A percentile compares a stretch with the other conserved stretches of the same genome.
phyloP scores from a whole-genome alignment of 371 early-diverging fungal species.

The Lichtheimia ornata region DNA sequence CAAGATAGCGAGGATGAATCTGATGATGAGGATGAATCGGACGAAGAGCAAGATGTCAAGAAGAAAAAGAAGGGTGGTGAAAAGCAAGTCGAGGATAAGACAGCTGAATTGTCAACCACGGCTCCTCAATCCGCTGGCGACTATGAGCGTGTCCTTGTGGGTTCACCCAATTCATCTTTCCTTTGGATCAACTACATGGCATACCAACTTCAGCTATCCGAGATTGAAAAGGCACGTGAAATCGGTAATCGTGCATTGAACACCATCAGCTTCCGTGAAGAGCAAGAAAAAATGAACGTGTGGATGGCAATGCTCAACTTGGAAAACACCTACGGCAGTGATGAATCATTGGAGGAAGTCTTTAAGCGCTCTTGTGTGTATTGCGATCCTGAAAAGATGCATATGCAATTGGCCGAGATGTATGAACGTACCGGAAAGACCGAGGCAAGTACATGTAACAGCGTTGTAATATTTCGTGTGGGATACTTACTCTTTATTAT shows the following conservation, averaged over 20 bases:
- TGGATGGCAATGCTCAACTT: slow-evolving; percentile 94
- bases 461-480: not conserved
- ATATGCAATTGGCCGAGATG: slow-evolving; percentile 84
- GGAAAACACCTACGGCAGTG: slow-evolving; percentile 90
- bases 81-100: slow-evolving; percentile 50
- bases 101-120: slow-evolving; percentile 54
- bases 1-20: slow-evolving; percentile 23
- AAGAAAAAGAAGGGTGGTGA: slow-evolving; percentile 54
- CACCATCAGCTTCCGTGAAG: slow-evolving; percentile 90
- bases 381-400: slow-evolving; percentile 87
- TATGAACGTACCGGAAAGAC: slow-evolving; percentile 83
- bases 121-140: slow-evolving; percentile 68
- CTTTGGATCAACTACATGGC: slow-evolving; percentile 99
- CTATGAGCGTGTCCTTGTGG: slow-evolving; percentile 89
- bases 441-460: slow-evolving; percentile 41
- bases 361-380: slow-evolving; percentile 83
- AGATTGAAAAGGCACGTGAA: slow-evolving; percentile 88
- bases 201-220: slow-evolving; percentile 86
- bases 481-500: slow-evolving; percentile 14
- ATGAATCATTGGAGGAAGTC: slow-evolving; percentile 72
- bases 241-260: slow-evolving; percentile 93
- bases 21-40: slow-evolving; percentile 29
- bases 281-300: slow-evolving; percentile 94
- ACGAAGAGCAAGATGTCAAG: slow-evolving; percentile 42
- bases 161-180: slow-evolving; percentile 94